Evolutionary conservation across 2,329 filamentous ascomycete species (phyloP), one percentile per base, ranked within the genome.

Genomic region (Diaporthe capsici): DNA sequence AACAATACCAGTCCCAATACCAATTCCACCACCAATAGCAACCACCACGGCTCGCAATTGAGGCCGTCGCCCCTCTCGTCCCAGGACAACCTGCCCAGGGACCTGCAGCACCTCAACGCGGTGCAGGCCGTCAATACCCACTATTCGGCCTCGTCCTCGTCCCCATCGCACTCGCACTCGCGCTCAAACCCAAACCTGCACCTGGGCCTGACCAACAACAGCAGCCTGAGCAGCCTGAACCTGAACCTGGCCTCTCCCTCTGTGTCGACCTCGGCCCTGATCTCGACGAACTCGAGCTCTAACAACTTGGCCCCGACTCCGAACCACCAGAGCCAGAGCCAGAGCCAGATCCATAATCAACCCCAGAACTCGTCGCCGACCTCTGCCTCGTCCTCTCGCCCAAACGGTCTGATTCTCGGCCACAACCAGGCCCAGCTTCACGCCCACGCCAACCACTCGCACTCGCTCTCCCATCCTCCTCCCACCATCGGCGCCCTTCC

Each of bases 11-110:
- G 13, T 28, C 25, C 42, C 60, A 67, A 17, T 49, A 37, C 51
- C 17, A 58, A 37, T 37, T 13, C 22, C 71, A 44, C 4, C 34
- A 44, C 20, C 31, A 72, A 10, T 20, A 31, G 12, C 58, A 73
- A 28, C 60, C 60, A 25, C 42, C 39, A 72, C 68, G 71, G 55
- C 68, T 47, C 34, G 25, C 60, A 68, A 51, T 60, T 72, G 53
- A 72, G 71, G 58, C 75, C 75, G 57, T 76, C 75, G 17, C 75
- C 75, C 63, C 75, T 76, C 68, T 76, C 75, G 37, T 76, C 75
- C 17, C 73, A 71, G 68, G 75, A 76, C 70, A 76, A 76, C 63
- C 71, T 73, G 55, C 75, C 73, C 49, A 44, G 57, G 72, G 75
- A 51, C 75, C 73, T 71, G 58, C 65, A 71, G 39, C 70, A 76